These are phyloP conservation scores for Diaporthe eres DNA, from an alignment of 2,329 filamentous ascomycete species.

Conservation along the genomic window DNA sequence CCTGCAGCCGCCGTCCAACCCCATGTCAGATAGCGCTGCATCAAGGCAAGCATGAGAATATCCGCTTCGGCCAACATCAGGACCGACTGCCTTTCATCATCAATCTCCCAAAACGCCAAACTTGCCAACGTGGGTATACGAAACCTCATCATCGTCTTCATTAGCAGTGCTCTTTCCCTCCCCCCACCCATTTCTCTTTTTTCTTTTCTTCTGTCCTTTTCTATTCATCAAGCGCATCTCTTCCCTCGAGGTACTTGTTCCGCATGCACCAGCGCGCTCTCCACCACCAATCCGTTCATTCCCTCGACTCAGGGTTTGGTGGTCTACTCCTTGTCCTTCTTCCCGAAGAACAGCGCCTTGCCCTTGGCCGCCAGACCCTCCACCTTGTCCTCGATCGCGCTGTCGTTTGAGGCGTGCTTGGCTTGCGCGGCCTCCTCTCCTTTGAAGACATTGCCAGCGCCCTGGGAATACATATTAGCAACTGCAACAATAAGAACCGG, in stretches of 20 bases:
- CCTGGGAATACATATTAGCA: slow-evolving; percentile 49
- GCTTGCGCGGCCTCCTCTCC: slow-evolving; percentile 56
- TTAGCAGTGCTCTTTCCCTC: not conserved
- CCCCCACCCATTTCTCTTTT: too few species aligned
- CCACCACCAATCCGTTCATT: not conserved
- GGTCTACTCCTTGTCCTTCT: slow-evolving; percentile 56
- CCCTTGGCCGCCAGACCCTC: slow-evolving; percentile 58
- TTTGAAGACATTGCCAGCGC: slow-evolving; percentile 79
- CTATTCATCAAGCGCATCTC: not conserved
- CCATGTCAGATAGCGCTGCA: not conserved
- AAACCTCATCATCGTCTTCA: slow-evolving; percentile 7
- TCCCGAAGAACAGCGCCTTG: slow-evolving; percentile 65
- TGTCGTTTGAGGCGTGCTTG: slow-evolving; percentile 46
- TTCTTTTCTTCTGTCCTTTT: not conserved
- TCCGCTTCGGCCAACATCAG: slow-evolving; percentile 25
- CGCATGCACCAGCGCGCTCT: not conserved
- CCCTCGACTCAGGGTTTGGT: slow-evolving; percentile 41
- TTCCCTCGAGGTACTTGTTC: not conserved
- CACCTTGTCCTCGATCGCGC: slow-evolving; percentile 51
- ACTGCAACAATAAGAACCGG: not conserved
- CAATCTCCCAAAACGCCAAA: slow-evolving; percentile 25
- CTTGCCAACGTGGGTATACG: slow-evolving; percentile 31
- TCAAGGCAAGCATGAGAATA: slow-evolving; percentile 9
- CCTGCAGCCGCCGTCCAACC: slow-evolving; percentile 16
- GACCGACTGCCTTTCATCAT: slow-evolving; percentile 1